These are phyloP conservation scores for Diaporthe vaccinii DNA, from an alignment of 2,329 filamentous ascomycete genomes.

Conservation along the genomic window DNA sequence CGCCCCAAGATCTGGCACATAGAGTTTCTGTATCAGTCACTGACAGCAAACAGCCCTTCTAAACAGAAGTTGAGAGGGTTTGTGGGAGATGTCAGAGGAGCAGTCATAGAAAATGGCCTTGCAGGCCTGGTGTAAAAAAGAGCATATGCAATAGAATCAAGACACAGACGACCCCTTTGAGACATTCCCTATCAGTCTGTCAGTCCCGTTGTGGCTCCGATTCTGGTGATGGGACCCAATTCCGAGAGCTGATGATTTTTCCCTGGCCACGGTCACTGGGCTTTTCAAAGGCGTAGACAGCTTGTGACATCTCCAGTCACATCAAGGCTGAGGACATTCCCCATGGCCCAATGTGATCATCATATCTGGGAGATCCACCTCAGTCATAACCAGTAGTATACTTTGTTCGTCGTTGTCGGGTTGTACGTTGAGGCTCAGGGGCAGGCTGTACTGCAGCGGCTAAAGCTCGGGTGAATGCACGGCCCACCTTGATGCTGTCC, in stretches of 20 bases:
- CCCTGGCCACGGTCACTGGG: neutral
- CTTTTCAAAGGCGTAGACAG: neutral
- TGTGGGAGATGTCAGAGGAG: constrained; percentile 4
- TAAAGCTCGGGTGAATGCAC: constrained; percentile 32
- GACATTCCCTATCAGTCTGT: neutral
- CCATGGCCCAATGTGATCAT: too few species aligned
- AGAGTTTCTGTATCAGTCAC: neutral
- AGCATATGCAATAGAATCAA: constrained; percentile 37
- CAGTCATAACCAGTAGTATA: neutral
- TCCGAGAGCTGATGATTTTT: neutral
- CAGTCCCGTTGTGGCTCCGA: neutral
- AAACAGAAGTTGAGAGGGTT: constrained; percentile 1
- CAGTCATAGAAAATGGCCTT: constrained; percentile 45
- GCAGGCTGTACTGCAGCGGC: constrained; percentile 4
- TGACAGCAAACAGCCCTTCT: constrained; percentile 41
- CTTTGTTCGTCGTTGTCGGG: neutral
- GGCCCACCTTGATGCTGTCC: constrained; percentile 28
- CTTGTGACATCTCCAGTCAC: neutral
- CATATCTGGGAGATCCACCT: too few species aligned
- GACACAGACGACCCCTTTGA: neutral
- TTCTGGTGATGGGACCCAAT: neutral
- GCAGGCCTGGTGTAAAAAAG: constrained; percentile 33
- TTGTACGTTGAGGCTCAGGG: neutral
- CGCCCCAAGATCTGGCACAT: too few species aligned
- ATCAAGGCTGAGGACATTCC: neutral